Conservation (phyloP, 2,329 filamentous ascomycete species). For the Salinomyces thailandicus region DNA sequence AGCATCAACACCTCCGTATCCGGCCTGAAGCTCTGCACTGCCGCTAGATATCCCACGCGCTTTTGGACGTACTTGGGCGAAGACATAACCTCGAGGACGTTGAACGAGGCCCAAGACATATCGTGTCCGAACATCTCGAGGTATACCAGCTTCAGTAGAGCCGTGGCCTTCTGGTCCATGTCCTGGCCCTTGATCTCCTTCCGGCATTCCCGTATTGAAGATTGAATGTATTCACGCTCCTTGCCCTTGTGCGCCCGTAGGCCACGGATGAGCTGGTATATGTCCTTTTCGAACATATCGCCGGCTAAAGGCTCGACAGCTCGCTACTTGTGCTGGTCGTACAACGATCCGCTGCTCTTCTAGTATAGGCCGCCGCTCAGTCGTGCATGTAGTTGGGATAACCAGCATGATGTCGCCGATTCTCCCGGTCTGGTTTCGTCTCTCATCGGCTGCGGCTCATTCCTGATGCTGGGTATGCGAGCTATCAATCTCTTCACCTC, state of each 20-base stretch:
- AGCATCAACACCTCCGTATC: constrained; percentile 97
- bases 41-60: constrained; percentile 85
- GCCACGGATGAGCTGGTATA: constrained; percentile 96
- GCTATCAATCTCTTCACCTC: too few relatives aligned
- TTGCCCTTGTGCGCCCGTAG: constrained; percentile 90
- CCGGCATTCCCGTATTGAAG: constrained; percentile 89
- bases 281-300: constrained; percentile 99
- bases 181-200: constrained; percentile 85
- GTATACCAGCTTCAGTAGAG: constrained; percentile 89
- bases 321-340: too few relatives aligned
- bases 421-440: too few relatives aligned
- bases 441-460: too few relatives aligned
- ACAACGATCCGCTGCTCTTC: too few relatives aligned
- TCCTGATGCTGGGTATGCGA: too few relatives aligned
- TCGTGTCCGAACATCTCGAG: constrained; percentile 98
- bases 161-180: constrained; percentile 96
- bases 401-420: too few relatives aligned
- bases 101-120: constrained; percentile 99
- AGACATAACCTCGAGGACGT: constrained; percentile 98
- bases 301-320: too few relatives aligned
- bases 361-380: too few relatives aligned
- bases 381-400: too few relatives aligned
- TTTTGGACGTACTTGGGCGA: constrained; percentile 92
- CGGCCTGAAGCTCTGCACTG: constrained; percentile 88
- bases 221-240: constrained; percentile 90